These are phyloP conservation scores for Vitis labrusca DNA, from an alignment of 164 flowering plant genomes.

Conservation along the genomic window DNA sequence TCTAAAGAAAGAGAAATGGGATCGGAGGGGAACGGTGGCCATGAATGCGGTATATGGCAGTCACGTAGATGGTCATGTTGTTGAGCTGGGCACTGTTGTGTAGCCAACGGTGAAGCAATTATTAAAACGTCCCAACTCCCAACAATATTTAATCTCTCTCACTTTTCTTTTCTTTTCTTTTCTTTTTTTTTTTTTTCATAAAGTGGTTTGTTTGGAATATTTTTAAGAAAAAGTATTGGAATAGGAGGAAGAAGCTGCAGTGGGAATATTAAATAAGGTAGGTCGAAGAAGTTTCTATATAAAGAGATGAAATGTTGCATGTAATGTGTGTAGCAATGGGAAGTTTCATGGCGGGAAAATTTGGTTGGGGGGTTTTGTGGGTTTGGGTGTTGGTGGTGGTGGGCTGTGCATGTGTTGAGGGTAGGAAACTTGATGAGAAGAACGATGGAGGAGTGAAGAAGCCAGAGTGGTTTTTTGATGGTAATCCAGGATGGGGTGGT, in stretches of 20 bases:
- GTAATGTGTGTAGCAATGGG: background rate
- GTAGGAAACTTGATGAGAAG: slow-evolving; percentile 22
- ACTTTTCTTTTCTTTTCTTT: background rate
- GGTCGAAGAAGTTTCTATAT: slow-evolving; percentile 5
- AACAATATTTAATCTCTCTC: background rate
- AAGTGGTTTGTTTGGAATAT: no score
- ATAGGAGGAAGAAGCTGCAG: no score
- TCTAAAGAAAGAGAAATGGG: background rate
- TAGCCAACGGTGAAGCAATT: slow-evolving; percentile 4
- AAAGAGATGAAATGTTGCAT: slow-evolving; percentile 1
- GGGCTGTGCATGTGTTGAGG: background rate
- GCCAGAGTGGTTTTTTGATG: slow-evolving; percentile 17
- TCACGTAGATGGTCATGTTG: slow-evolving; percentile 20
- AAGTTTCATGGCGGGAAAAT: slow-evolving; percentile 3
- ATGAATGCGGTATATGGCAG: slow-evolving; percentile 12
- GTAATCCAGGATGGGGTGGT: background rate
- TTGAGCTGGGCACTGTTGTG: slow-evolving; percentile 13
- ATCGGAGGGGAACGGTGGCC: background rate
- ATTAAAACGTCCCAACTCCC: slow-evolving; percentile 10
- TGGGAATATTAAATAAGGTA: no score
- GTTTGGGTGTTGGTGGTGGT: slow-evolving; percentile 2
- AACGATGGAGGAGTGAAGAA: slow-evolving; percentile 16
- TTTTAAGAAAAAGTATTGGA: no score
- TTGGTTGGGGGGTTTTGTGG: background rate
- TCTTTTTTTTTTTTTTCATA: no score